Conservation (phyloP, 805 yeast species). For the Kazachstania bromeliacearum region DNA sequence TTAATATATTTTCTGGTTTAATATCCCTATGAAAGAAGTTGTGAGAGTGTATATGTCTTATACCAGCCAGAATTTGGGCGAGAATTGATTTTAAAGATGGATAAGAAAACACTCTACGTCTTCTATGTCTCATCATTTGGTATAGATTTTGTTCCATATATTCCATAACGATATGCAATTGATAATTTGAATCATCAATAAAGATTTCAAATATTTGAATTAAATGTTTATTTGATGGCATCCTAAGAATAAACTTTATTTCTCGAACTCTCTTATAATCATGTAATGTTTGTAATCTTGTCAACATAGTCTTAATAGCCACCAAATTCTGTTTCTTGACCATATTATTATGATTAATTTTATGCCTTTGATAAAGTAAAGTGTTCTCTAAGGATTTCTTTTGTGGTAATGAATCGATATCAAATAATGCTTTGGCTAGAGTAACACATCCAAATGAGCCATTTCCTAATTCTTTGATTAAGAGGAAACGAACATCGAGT, state of each 20-base stretch:
- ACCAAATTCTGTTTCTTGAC: constrained; percentile 38
- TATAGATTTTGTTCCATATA: constrained; percentile 73
- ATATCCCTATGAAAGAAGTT: constrained; percentile 72
- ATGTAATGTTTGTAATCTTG: constrained; percentile 40
- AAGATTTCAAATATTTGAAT: constrained; percentile 74
- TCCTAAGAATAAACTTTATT: constrained; percentile 51
- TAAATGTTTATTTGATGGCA: constrained; percentile 63
- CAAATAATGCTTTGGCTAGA: constrained; percentile 43
- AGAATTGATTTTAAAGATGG: constrained; percentile 56
- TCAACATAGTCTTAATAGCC: constrained; percentile 76
- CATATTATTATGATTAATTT: constrained; percentile 23
- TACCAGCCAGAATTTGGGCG: constrained; percentile 64
- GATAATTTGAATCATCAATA: constrained; percentile 49
- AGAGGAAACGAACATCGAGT: constrained; percentile 37
- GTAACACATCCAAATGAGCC: constrained; percentile 72
- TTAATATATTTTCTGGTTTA: constrained; percentile 86
- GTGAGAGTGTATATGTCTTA: constrained; percentile 68
- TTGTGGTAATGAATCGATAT: constrained; percentile 5
- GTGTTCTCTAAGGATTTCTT: constrained; percentile 29
- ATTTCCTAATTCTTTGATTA: constrained; percentile 49
- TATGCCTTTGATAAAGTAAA: constrained; percentile 34
- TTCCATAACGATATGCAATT: constrained; percentile 81
- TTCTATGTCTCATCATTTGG: constrained; percentile 62
- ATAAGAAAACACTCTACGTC: constrained; percentile 43
- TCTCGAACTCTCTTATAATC: constrained; percentile 57